Evolutionary conservation across 2,329 filamentous ascomycete species (phyloP).

Genomic region (Colletotrichum sp.): DNA sequence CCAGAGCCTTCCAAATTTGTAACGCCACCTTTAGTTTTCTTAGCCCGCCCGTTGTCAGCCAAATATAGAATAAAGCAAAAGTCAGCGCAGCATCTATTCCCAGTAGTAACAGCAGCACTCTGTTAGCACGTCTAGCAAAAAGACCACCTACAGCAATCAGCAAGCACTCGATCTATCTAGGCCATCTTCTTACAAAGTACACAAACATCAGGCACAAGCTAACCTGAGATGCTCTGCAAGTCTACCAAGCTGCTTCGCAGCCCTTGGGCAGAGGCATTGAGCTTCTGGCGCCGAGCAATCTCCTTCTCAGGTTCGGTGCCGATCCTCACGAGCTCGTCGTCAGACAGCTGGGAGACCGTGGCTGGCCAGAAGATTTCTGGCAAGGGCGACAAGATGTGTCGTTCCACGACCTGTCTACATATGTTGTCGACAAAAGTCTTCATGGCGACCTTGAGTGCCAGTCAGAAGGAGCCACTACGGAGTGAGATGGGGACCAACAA

Average conservation of each 20-base stretch:
- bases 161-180: neutral
- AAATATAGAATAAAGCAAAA: accelerated
- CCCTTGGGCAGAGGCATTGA: neutral
- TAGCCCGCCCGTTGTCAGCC: neutral
- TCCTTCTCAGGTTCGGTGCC: slow-evolving; percentile 5
- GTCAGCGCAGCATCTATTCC: neutral
- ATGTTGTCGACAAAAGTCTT: slow-evolving; percentile 30
- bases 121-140: neutral
- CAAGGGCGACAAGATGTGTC: slow-evolving; percentile 22
- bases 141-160: neutral
- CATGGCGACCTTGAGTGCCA: neutral
- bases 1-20: neutral
- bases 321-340: slow-evolving; percentile 6
- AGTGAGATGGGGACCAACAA: accelerated
- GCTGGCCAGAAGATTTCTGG: neutral
- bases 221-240: neutral
- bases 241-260: neutral
- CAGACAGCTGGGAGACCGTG: neutral
- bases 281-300: neutral
- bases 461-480: neutral
- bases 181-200: neutral
- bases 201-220: neutral
- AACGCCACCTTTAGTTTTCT: neutral
- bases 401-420: slow-evolving; percentile 26
- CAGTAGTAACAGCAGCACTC: accelerated